Conservation (phyloP, 768 basidiomycete genomes). For the Xerocomellus dryophilus region DNA sequence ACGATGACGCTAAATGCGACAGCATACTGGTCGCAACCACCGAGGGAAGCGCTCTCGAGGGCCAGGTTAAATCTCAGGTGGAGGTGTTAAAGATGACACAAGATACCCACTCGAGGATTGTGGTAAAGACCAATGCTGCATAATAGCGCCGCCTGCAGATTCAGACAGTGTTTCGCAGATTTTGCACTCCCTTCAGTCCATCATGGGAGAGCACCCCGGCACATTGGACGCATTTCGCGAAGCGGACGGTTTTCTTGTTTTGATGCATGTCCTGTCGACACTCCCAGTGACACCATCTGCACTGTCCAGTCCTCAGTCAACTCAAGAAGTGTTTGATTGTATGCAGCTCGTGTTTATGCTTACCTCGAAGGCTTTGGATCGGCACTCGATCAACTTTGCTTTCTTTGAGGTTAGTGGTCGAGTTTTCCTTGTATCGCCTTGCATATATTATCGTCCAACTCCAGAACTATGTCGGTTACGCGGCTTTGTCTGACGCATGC, state of each 20-base stretch:
- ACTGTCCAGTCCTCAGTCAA: conserved; percentile 31
- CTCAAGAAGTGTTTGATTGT: conserved; percentile 47
- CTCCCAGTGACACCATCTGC: conserved; percentile 35
- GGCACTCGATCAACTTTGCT: conserved; percentile 50
- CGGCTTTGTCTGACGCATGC: conserved; percentile 59
- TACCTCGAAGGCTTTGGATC: conserved; percentile 59
- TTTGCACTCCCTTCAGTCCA: conserved; percentile 61
- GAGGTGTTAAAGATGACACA: conserved; percentile 65
- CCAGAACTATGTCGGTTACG: conserved; percentile 54
- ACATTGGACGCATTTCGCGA: conserved; percentile 80
- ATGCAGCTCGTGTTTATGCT: conserved; percentile 62
- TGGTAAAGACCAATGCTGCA: conserved; percentile 41
- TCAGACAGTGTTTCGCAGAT: conserved; percentile 39
- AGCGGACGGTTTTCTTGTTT: conserved; percentile 73
- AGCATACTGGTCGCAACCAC: not conserved
- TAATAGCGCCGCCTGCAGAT: not conserved
- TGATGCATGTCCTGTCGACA: conserved; percentile 70
- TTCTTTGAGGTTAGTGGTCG: conserved; percentile 61
- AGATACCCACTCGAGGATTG: conserved; percentile 42
- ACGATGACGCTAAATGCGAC: conserved; percentile 27
- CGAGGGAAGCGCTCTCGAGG: conserved; percentile 3
- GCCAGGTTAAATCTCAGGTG: conserved; percentile 66
- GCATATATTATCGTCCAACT: not conserved
- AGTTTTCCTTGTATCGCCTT: conserved; percentile 27
- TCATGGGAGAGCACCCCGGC: conserved; percentile 59